Evolutionary conservation across 257 asterid species (phyloP).

Genomic region (Verbascum thapsus): DNA sequence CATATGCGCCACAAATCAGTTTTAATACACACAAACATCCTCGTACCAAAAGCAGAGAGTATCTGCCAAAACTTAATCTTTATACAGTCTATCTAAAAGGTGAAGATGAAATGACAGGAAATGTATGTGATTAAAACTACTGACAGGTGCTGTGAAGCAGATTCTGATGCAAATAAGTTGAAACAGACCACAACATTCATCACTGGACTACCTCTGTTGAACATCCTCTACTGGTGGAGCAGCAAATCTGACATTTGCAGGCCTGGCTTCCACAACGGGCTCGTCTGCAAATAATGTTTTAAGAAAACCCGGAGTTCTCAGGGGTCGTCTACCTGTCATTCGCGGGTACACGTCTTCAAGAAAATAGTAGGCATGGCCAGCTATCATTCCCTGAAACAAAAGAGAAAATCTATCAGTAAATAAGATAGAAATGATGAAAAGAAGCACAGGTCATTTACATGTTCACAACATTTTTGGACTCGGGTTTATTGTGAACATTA

Average conservation of each 20-base stretch:
- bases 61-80: slow-evolving; percentile 29
- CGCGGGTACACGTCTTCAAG: slow-evolving; percentile 89
- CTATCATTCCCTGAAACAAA: slow-evolving; percentile 87
- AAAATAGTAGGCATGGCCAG: slow-evolving; percentile 96
- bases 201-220: too few relatives aligned
- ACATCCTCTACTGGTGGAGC: slow-evolving; percentile 73
- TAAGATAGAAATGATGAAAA: background rate
- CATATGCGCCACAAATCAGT: too few relatives aligned
- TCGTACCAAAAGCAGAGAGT: slow-evolving; percentile 29
- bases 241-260: slow-evolving; percentile 82
- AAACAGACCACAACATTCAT: slow-evolving; percentile 9
- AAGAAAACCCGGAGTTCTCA: slow-evolving; percentile 76
- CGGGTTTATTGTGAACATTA: background rate
- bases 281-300: slow-evolving; percentile 83
- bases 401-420: slow-evolving; percentile 14
- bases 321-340: slow-evolving; percentile 90
- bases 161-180: slow-evolving; percentile 20
- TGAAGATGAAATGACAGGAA: background rate
- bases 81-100: slow-evolving; percentile 30
- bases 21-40: slow-evolving; percentile 24
- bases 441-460: too few relatives aligned
- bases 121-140: slow-evolving; percentile 18
- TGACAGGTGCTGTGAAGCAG: slow-evolving; percentile 21
- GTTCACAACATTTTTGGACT: background rate
- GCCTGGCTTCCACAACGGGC: slow-evolving; percentile 84